A percentile compares a stretch with the other conserved stretches of the same genome.
These are phyloP conservation scores for Boletus coccyginus DNA, from an alignment of 768 basidiomycete species.

Conservation along the genomic window DNA sequence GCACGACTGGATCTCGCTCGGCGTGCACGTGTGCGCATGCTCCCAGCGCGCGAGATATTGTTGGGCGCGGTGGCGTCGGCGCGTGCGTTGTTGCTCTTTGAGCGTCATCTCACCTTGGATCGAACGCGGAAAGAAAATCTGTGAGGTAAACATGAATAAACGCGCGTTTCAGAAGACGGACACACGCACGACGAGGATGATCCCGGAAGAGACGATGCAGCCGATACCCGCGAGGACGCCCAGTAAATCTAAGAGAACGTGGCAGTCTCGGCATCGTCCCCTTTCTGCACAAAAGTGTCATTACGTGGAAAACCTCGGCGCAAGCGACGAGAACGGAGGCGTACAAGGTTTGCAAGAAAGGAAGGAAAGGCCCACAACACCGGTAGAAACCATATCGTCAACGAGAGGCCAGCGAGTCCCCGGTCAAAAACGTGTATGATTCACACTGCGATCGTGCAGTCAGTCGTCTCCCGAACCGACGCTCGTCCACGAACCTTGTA, in stretches of 20 bases:
- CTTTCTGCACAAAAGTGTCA: slow-evolving; percentile 38
- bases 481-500: slow-evolving; percentile 45
- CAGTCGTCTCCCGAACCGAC: slow-evolving; percentile 1
- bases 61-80: slow-evolving; percentile 1
- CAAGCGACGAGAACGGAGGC: slow-evolving; percentile 23
- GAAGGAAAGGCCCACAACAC: slow-evolving; percentile 69
- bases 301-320: neutral
- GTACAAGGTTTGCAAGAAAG: slow-evolving; percentile 60
- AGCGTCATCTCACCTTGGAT: slow-evolving; percentile 61
- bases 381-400: slow-evolving; percentile 75
- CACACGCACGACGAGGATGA: too few species aligned
- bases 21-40: neutral
- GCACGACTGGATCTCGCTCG: too few species aligned
- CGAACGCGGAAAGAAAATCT: slow-evolving; percentile 83
- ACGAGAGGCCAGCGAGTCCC: slow-evolving; percentile 64
- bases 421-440: slow-evolving; percentile 66
- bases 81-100: slow-evolving; percentile 41
- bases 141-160: too few species aligned
- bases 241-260: slow-evolving; percentile 72
- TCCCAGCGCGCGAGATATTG: too few species aligned
- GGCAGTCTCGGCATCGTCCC: slow-evolving; percentile 57
- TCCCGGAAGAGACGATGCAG: slow-evolving; percentile 61
- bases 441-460: slow-evolving; percentile 48
- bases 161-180: too few species aligned
- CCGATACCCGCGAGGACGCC: slow-evolving; percentile 58